Conservation (phyloP, 2,329 filamentous ascomycete genomes). For the Aspergillus costaricaensis region DNA sequence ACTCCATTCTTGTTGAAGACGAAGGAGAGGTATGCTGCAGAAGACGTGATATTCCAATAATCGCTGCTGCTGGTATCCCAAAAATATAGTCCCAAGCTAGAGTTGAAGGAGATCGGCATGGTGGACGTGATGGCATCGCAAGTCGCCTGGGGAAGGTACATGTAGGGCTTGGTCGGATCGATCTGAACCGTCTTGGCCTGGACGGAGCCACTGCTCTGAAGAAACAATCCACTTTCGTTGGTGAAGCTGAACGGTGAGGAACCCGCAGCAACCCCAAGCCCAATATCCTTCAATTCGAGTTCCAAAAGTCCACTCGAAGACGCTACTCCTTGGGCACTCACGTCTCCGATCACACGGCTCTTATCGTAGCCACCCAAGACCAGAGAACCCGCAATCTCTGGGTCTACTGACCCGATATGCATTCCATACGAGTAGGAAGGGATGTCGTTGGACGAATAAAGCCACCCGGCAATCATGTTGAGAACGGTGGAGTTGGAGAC, state of each 20-base stretch:
- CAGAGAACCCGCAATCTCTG: slow-evolving; percentile 39
- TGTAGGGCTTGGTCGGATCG: slow-evolving; percentile 40
- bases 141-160: slow-evolving; percentile 44
- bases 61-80: slow-evolving; percentile 40
- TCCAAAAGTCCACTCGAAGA: slow-evolving; percentile 15
- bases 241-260: slow-evolving; percentile 42
- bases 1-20: slow-evolving; percentile 19
- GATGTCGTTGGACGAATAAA: slow-evolving; percentile 19
- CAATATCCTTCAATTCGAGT: slow-evolving; percentile 42
- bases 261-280: slow-evolving; percentile 45
- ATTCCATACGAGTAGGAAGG: slow-evolving; percentile 47
- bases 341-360: slow-evolving; percentile 39
- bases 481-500: slow-evolving; percentile 7
- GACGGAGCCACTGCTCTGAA: slow-evolving; percentile 30
- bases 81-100: slow-evolving; percentile 43
- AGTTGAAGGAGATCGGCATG: slow-evolving; percentile 43
- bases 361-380: slow-evolving; percentile 47
- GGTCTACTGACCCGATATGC: slow-evolving; percentile 45
- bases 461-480: slow-evolving; percentile 19
- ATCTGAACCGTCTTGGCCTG: slow-evolving; percentile 32
- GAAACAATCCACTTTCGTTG: slow-evolving; percentile 30
- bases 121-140: slow-evolving; percentile 44
- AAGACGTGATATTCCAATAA: slow-evolving; percentile 22
- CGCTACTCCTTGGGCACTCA: slow-evolving; percentile 20
- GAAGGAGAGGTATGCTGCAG: slow-evolving; percentile 27